These are phyloP conservation scores for Angomonas desouzai DNA, from an alignment of 208 protist genomes.

Conservation along the genomic window DNA sequence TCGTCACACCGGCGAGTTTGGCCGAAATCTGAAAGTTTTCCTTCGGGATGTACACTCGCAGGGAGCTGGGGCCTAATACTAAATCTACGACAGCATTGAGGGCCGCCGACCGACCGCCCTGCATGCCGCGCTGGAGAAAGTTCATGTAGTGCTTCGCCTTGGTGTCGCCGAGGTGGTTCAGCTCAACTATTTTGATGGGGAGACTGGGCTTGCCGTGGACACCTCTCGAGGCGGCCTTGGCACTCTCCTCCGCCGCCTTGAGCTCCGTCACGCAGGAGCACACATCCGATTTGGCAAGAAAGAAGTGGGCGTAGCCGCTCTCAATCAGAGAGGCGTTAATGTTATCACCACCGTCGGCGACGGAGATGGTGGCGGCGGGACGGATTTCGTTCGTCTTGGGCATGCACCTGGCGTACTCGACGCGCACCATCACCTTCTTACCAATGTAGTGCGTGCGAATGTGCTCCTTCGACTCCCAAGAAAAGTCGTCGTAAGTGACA, in stretches of 20 bases:
- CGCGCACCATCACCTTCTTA: constrained; percentile 55
- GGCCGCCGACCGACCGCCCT: constrained; percentile 66
- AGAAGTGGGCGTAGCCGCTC: constrained; percentile 74
- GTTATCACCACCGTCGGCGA: constrained; percentile 58
- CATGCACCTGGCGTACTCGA: constrained; percentile 82
- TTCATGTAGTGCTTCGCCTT: constrained; percentile 82
- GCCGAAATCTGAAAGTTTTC: constrained; percentile 87
- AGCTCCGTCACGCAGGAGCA: constrained; percentile 59
- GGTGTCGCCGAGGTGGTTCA: constrained; percentile 76
- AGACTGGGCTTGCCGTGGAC: constrained; percentile 37
- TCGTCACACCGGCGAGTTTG: constrained; percentile 79
- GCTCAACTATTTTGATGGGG: constrained; percentile 68
- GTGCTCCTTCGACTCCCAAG: constrained; percentile 87
- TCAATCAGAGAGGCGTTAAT: constrained; percentile 74
- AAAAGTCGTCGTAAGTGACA: constrained; percentile 82
- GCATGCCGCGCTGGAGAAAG: constrained; percentile 88
- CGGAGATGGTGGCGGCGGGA: constrained; percentile 52
- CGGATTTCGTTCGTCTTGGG: constrained; percentile 79
- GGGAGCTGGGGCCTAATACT: constrained; percentile 72
- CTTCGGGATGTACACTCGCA: constrained; percentile 85
- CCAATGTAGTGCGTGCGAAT: constrained; percentile 80
- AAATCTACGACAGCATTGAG: constrained; percentile 76
- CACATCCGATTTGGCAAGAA: constrained; percentile 70
- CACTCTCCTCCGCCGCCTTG: constrained; percentile 54
- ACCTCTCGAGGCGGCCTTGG: constrained; percentile 40